Evolutionary conservation across 78 protist species (phyloP).

Genomic region (Speleostelium caveatum): DNA sequence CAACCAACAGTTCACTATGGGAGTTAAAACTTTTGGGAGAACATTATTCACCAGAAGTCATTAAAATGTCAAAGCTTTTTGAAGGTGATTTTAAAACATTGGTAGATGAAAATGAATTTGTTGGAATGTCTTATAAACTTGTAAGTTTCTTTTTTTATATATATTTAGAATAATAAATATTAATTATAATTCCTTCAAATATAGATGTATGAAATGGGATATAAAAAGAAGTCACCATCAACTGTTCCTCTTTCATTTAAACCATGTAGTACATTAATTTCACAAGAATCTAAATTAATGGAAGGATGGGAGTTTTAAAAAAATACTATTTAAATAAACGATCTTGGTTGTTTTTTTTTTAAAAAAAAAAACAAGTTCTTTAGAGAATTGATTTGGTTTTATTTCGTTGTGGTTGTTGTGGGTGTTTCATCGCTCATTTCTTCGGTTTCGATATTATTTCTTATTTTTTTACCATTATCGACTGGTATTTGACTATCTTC

Average conservation of each 20-base stretch:
- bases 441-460: conserved; percentile 7
- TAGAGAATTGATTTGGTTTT: neutral
- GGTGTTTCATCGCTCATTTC: conserved; percentile 1
- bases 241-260: conserved; percentile 32
- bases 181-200: too few species aligned
- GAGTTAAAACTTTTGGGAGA: conserved; percentile 64
- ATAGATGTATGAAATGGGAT: conserved; percentile 22
- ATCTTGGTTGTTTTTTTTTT: neutral
- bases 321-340: neutral
- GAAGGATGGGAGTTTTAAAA: conserved; percentile 18
- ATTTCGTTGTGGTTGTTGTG: conserved; percentile 4
- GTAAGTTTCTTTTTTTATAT: too few species aligned
- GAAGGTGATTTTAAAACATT: conserved; percentile 28
- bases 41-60: conserved; percentile 55
- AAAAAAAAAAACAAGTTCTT: neutral
- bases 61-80: conserved; percentile 44
- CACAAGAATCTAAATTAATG: neutral
- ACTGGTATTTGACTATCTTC: conserved; percentile 47
- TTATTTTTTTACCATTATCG: conserved; percentile 75
- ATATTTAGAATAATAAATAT: too few species aligned
- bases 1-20: conserved; percentile 83
- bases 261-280: neutral
- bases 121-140: conserved; percentile 13
- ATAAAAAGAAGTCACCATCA: conserved; percentile 47
- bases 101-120: conserved; percentile 7